Evolutionary conservation across 768 basidiomycete genomes (phyloP), one percentile per base, ranked within the genome.

Genomic region (Amanita phalloides): DNA sequence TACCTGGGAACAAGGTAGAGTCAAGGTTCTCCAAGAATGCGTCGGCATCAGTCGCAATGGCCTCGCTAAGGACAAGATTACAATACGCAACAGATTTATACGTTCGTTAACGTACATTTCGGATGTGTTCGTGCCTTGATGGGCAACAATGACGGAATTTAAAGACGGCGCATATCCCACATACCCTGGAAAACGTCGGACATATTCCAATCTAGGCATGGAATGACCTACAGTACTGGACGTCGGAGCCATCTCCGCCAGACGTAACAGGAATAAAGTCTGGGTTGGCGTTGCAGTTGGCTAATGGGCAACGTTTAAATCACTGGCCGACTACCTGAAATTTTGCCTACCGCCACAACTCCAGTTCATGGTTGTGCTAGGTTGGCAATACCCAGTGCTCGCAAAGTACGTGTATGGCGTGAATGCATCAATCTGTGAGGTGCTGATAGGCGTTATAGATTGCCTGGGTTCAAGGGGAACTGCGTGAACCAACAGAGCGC

Each of bases 331-430:
- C 6, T 1, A 11, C 4, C 6, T 8, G 13, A 13, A 2, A 26
- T 25, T 45, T 1, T 10, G 48, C 71, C 48, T 55, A 77, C 78
- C 54, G 58, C 79, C 79, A 56, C 79, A 81, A 35, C 65, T 57
- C 80, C 79, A 81, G 30, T 66, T 60, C 37, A 70, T 49, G 4
- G 75, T 77, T 21, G 60, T 55, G 6, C 64, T 53, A 5, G 77
- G 70, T 11, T 63, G 50, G 53, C 80, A 82, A 55, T 79, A 79
- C 0, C 70, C 78, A 6, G 79, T 59, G 42, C 72, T 72, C 0
- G 80, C 78, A 50, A 72, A 79, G 51, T 61, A 63, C 0, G 76
- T 68, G 60, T 71, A 82, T 1, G 77, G 69, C 33, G 61, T 72
- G 60, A 69, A 80, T 9, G 59, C 28, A 7, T 65, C 55, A 14